Base-by-base conservation (phyloP, 306 rosid species). In the Corylus americana region DNA sequence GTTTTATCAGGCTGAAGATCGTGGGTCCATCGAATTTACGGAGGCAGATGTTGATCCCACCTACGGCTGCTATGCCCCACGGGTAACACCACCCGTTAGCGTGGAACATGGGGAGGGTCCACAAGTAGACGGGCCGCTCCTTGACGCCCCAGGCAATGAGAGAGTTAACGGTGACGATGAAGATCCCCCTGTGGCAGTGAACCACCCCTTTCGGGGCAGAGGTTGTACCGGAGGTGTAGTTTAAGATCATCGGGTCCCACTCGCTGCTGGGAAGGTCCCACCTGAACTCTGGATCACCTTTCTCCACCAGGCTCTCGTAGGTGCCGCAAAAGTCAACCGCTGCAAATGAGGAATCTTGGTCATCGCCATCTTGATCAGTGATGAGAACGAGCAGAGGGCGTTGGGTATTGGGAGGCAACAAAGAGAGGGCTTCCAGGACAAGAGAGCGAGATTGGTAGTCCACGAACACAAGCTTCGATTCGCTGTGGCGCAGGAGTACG, bases 61-160 rank as follows among this genome's bases (percentile, higher is more conserved):
- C 95, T 0, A 86, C 85, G 2, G 93, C 97, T 0, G 97, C 94
- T 1, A 93, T 86, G 1, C 79, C 97, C 97, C 97, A 93, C 20
- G 93, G 82, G 79, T 42, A 93, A 84, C 85, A 74, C 97, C 97
- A 93, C 0, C 98, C 97, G 53, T 91, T 93, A 0, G 87, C 81
- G 79, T 93, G 98, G 80, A 91, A 93, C 83, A 93, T 89, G 3
- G 93, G 92, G 1, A 91, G 88, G 0, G 97, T 93, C 98, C 98
- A 93, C 20, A 93, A 69, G 35, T 88, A 93, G 0, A 90, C 86
- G 0, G 92, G 87, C 8, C 77, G 84, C 18, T 80, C 78, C 0
- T 89, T 87, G 0, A 91, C 85, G 0, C 81, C 74, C 98, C 97
- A 93, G 22, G 87, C 90, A 0, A 90, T 3, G 1, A 93, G 55